phyloP scores from a whole-genome alignment of 2,329 filamentous ascomycete species.

The Capronia epimyces region DNA sequence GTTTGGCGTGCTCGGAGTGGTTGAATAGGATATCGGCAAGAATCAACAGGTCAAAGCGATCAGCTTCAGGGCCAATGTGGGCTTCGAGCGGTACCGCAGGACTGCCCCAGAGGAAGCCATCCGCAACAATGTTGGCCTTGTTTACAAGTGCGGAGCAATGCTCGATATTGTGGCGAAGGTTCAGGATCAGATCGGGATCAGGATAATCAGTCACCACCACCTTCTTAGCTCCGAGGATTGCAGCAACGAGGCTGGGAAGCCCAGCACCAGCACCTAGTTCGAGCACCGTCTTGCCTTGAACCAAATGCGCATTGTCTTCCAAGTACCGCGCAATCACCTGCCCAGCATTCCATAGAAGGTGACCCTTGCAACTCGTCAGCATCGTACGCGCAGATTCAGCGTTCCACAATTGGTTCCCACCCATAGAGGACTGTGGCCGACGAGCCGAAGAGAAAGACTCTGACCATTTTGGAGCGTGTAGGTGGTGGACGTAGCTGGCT shows the following conservation, averaged over 20 bases:
- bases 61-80: constrained; percentile 41
- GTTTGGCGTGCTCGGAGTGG: constrained; percentile 75
- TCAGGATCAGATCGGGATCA: constrained; percentile 74
- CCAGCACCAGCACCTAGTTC: constrained; percentile 88
- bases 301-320: constrained; percentile 59
- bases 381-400: not conserved
- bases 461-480: constrained; percentile 65
- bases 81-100: constrained; percentile 54
- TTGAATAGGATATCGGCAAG: constrained; percentile 88
- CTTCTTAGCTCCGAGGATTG: constrained; percentile 62
- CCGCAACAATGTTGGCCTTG: constrained; percentile 48
- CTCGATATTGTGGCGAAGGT: constrained; percentile 69
- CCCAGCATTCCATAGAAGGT: constrained; percentile 86
- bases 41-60: constrained; percentile 70
- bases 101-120: constrained; percentile 81
- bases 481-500: constrained; percentile 65
- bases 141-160: constrained; percentile 46
- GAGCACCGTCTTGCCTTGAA: constrained; percentile 66
- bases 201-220: constrained; percentile 83
- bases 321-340: constrained; percentile 73
- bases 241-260: constrained; percentile 72
- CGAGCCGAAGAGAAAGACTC: constrained; percentile 65
- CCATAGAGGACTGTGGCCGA: constrained; percentile 83
- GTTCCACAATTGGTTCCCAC: constrained; percentile 40
- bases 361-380: constrained; percentile 51